These are phyloP conservation scores for Lindgomyces ingoldianus DNA, from an alignment of 495 filamentous ascomycete species.

Conservation along the genomic window DNA sequence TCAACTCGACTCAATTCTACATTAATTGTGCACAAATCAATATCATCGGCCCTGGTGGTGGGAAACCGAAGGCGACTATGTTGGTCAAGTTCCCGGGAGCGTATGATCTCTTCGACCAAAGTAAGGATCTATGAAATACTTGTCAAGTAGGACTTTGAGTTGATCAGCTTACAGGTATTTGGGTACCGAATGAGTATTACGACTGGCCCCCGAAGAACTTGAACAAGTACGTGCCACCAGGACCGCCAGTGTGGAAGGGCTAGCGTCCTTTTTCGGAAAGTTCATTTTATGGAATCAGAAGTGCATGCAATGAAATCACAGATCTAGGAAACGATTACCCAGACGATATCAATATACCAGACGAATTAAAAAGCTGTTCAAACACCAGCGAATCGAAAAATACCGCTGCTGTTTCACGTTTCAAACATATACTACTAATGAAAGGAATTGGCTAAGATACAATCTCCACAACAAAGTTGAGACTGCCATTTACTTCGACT, in stretches of 20 bases:
- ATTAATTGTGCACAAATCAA: conserved; percentile 25
- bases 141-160: neutral
- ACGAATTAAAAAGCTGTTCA: no score
- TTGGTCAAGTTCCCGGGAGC: conserved; percentile 26
- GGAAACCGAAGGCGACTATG: neutral
- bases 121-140: neutral
- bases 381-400: no score
- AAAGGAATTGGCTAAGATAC: no score
- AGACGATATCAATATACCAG: no score
- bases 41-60: conserved; percentile 13
- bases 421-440: no score
- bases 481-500: no score
- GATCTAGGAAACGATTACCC: no score
- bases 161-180: conserved; percentile 4
- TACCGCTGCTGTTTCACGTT: no score
- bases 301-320: no score
- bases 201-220: conserved; percentile 15
- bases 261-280: no score
- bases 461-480: no score
- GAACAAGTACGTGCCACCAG: conserved; percentile 9
- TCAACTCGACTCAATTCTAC: conserved; percentile 23
- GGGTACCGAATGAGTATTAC: neutral
- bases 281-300: no score
- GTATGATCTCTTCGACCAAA: conserved; percentile 1
- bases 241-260: conserved; percentile 23